Evolutionary conservation across 495 filamentous ascomycete genomes (phyloP).

Genomic region (Daldinia concentrica): DNA sequence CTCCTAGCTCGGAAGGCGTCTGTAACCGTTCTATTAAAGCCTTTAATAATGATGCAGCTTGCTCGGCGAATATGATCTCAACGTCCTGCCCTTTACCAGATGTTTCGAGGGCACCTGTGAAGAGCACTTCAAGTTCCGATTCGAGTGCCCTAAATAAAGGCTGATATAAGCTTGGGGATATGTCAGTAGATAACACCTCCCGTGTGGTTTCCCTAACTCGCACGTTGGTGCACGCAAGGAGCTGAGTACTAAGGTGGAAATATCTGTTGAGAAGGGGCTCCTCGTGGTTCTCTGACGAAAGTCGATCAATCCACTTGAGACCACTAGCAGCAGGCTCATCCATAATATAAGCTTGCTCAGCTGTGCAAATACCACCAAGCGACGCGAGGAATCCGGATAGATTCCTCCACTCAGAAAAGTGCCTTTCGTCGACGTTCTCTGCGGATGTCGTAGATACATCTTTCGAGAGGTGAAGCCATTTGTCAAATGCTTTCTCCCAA

Average conservation of each 20-base stretch:
- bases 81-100: slow-evolving; percentile 63
- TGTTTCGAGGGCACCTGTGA: slow-evolving; percentile 60
- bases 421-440: slow-evolving; percentile 61
- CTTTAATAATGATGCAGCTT: slow-evolving; percentile 68
- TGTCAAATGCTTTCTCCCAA: slow-evolving; percentile 70
- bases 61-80: slow-evolving; percentile 70
- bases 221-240: slow-evolving; percentile 69
- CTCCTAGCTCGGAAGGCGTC: slow-evolving; percentile 64
- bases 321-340: slow-evolving; percentile 67
- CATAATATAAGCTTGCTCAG: slow-evolving; percentile 60
- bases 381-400: slow-evolving; percentile 72
- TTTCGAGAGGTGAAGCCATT: slow-evolving; percentile 67
- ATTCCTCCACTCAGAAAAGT: slow-evolving; percentile 71
- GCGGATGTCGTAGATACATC: slow-evolving; percentile 61
- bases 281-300: slow-evolving; percentile 65
- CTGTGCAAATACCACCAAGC: slow-evolving; percentile 71
- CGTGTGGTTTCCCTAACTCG: slow-evolving; percentile 69
- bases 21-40: slow-evolving; percentile 69
- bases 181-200: slow-evolving; percentile 68
- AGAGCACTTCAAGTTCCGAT: slow-evolving; percentile 66
- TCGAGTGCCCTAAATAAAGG: slow-evolving; percentile 69
- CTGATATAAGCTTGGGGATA: slow-evolving; percentile 66
- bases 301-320: slow-evolving; percentile 69
- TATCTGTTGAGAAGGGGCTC: slow-evolving; percentile 67
- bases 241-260: slow-evolving; percentile 67